Conservation (phyloP, 192 early-diverging fungal species). For the Coemansia javaensis region DNA sequence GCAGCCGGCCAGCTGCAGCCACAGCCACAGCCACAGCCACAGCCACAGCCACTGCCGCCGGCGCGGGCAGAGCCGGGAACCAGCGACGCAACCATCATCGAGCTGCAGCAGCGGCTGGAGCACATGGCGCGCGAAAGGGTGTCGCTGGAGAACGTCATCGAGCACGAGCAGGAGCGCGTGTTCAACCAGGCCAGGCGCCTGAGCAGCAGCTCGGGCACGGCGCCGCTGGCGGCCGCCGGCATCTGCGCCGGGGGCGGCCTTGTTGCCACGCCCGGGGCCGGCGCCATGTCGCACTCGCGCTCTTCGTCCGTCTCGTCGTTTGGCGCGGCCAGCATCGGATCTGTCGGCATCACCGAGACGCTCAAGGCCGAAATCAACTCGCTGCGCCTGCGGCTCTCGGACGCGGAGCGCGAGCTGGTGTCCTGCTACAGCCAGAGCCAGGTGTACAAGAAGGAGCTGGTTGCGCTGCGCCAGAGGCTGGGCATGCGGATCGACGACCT, state of each 20-base stretch:
- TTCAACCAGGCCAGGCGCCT: slow-evolving; percentile 69
- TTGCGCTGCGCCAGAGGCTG: slow-evolving; percentile 47
- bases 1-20: slow-evolving; percentile 6
- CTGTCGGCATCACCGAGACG: slow-evolving; percentile 47
- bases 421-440: slow-evolving; percentile 52
- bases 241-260: slow-evolving; percentile 1
- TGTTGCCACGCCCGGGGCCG: slow-evolving; percentile 1
- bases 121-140: slow-evolving; percentile 84
- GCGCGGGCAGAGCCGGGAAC: neutral
- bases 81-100: slow-evolving; percentile 30
- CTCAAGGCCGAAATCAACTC: slow-evolving; percentile 52
- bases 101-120: slow-evolving; percentile 68
- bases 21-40: too few relatives aligned
- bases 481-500: slow-evolving; percentile 51
- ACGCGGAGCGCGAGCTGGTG: slow-evolving; percentile 48
- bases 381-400: slow-evolving; percentile 47
- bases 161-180: slow-evolving; percentile 89
- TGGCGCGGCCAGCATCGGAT: slow-evolving; percentile 31
- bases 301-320: slow-evolving; percentile 51
- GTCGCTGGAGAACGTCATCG: slow-evolving; percentile 82
- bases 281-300: slow-evolving; percentile 46
- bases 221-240: slow-evolving; percentile 14
- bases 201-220: slow-evolving; percentile 71
- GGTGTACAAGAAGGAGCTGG: slow-evolving; percentile 53
- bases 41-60: slow-evolving; percentile 6